Conservation (phyloP, 2,329 filamentous ascomycete species). For the Fusarium cyanostomum region DNA sequence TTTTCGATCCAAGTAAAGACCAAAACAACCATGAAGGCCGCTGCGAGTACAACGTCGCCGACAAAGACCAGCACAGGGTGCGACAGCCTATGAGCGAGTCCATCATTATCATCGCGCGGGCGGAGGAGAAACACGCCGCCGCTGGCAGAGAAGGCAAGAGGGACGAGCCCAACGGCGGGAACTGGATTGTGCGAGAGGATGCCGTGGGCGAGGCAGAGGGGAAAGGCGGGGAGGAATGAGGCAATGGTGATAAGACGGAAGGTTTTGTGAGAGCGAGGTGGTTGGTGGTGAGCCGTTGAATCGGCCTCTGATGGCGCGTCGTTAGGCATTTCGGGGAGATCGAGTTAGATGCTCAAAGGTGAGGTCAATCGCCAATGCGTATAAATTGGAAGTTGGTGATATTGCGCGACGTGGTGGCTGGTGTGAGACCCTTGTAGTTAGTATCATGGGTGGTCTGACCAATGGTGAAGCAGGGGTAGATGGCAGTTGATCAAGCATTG, state of each 20-base stretch:
- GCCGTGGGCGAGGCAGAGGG: conserved; percentile 52
- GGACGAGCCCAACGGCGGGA: conserved; percentile 53
- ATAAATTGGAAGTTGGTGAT: background rate
- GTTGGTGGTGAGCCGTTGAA: conserved; percentile 19
- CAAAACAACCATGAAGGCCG: conserved; percentile 51
- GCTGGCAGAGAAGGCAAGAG: conserved; percentile 50
- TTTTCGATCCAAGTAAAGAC: conserved; percentile 53
- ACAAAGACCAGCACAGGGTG: conserved; percentile 51
- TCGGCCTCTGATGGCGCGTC: conserved; percentile 20
- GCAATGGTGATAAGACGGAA: conserved; percentile 49
- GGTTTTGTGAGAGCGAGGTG: conserved; percentile 30
- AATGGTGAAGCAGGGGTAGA: conserved; percentile 7
- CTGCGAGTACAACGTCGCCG: conserved; percentile 49
- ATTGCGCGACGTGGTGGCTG: conserved; percentile 10
- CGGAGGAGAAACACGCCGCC: conserved; percentile 40
- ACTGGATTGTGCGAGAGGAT: conserved; percentile 47
- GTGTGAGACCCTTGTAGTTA: conserved; percentile 34
- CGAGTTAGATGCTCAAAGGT: background rate
- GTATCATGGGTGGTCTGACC: conserved; percentile 29
- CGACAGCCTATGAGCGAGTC: conserved; percentile 9
- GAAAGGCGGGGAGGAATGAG: conserved; percentile 52
- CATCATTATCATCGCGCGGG: conserved; percentile 6
- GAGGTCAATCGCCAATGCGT: background rate
- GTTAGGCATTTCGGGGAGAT: conserved; percentile 23
- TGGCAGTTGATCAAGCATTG: background rate